These are phyloP conservation scores for Eimeria falciformis DNA, from an alignment of 169 alveolate genomes.

Conservation along the genomic window DNA sequence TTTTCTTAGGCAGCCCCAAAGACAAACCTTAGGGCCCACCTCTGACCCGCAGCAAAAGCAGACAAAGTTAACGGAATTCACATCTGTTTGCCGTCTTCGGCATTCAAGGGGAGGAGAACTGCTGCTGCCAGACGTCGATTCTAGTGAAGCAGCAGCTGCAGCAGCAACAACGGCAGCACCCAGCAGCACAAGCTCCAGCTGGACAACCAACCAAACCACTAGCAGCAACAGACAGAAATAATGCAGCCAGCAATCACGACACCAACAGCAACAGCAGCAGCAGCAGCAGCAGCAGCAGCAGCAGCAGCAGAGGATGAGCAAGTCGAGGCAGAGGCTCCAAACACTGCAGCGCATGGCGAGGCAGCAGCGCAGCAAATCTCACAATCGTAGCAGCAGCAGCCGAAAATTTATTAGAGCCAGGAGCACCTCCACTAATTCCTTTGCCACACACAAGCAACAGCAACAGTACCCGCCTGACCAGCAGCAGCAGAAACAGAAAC, in stretches of 20 bases:
- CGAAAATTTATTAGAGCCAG: neutral
- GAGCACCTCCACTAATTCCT: neutral
- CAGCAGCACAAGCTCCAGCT: too few species aligned
- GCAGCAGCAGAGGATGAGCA: constrained; percentile 16
- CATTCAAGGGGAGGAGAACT: too few species aligned
- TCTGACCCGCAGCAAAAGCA: too few species aligned
- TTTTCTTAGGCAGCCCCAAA: too few species aligned
- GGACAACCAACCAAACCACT: neutral
- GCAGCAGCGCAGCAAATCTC: constrained; percentile 1
- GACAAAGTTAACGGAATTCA: too few species aligned
- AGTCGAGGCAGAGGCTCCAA: constrained; percentile 15
- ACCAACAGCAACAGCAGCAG: neutral
- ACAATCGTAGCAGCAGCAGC: constrained; percentile 6
- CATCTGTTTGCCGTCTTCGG: too few species aligned
- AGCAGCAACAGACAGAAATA: neutral
- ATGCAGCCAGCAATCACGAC: neutral
- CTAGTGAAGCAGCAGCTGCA: too few species aligned
- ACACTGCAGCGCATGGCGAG: neutral
- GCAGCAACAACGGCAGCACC: too few species aligned
- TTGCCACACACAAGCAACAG: neutral
- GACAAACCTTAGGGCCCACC: too few species aligned
- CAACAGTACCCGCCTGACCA: neutral
- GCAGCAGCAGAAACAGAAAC: neutral
- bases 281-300: constrained; percentile 30
- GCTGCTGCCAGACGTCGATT: too few species aligned